These are phyloP conservation scores for Erigeron canadensis DNA, from an alignment of 129 eudicot species.

Conservation along the genomic window DNA sequence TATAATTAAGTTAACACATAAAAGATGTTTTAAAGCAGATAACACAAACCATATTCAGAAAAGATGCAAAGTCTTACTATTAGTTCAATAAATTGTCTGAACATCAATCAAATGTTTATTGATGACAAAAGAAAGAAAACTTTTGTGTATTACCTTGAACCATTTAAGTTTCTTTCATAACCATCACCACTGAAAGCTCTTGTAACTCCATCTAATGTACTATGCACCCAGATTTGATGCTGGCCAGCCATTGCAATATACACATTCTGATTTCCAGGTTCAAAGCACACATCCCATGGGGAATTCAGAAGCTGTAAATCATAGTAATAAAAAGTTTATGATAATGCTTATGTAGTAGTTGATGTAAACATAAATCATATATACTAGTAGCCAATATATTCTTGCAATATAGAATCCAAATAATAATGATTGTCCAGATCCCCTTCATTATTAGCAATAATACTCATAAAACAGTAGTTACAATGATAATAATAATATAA, in stretches of 20 bases:
- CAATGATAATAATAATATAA: too few species aligned
- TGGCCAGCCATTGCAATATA: slow-evolving; percentile 99
- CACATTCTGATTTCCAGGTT: slow-evolving; percentile 68
- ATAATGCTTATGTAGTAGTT: background rate
- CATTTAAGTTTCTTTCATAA: slow-evolving; percentile 90
- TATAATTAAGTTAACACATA: background rate
- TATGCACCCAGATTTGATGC: slow-evolving; percentile 95
- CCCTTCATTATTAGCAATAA: too few species aligned
- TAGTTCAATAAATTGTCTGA: background rate
- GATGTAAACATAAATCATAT: too few species aligned
- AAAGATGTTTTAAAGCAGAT: slow-evolving; percentile 10
- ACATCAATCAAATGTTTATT: background rate
- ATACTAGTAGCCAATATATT: background rate
- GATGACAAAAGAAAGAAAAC: background rate
- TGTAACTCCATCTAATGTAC: slow-evolving; percentile 64
- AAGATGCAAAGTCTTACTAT: slow-evolving; percentile 4
- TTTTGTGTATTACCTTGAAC: slow-evolving; percentile 59
- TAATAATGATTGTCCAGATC: background rate
- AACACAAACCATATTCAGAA: background rate
- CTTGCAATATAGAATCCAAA: background rate
- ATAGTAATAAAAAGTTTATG: slow-evolving; percentile 9
- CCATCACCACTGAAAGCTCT: slow-evolving; percentile 94
- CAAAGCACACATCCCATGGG: slow-evolving; percentile 99
- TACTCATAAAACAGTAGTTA: too few species aligned
- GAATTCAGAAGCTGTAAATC: slow-evolving; percentile 91